Conservation (phyloP, 441 rosid species). For the Dalechampia spathulata region DNA sequence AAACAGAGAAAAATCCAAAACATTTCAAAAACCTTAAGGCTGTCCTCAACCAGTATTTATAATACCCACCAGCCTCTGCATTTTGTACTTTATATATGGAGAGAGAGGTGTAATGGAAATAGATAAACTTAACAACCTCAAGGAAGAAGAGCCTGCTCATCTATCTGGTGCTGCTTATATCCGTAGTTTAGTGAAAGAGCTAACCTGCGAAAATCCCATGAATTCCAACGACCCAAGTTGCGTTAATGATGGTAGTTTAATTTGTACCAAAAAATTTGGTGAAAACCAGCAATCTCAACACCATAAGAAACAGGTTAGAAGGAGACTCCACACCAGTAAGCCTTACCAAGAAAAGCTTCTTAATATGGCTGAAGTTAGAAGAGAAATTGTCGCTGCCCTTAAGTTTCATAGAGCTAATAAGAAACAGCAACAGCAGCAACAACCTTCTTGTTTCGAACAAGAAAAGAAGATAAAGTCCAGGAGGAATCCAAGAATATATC, state of each 20-base stretch:
- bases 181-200: conserved; percentile 74
- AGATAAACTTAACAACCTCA: conserved; percentile 31
- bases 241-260: conserved; percentile 21
- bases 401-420: conserved; percentile 88
- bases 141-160: conserved; percentile 45
- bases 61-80: conserved; percentile 51
- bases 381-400: conserved; percentile 92
- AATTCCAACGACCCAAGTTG: conserved; percentile 30
- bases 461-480: conserved; percentile 39
- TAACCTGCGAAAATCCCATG: conserved; percentile 48
- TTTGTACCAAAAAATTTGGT: conserved; percentile 27
- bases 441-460: conserved; percentile 26
- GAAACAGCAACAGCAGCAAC: conserved; percentile 40
- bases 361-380: conserved; percentile 96
- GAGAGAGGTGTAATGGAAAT: conserved; percentile 28
- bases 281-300: conserved; percentile 37
- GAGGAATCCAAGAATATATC: conserved; percentile 41
- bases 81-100: conserved; percentile 47
- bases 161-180: conserved; percentile 83
- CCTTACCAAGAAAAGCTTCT: conserved; percentile 96
- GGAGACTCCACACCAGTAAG: conserved; percentile 87
- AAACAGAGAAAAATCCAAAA: conserved; percentile 50
- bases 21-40: conserved; percentile 27
- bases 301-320: conserved; percentile 88
- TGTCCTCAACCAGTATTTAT: conserved; percentile 62